Evolutionary conservation across 2,329 filamentous ascomycete species (phyloP), one percentile per base, ranked within the genome.

Genomic region (Penicillium glabrum): DNA sequence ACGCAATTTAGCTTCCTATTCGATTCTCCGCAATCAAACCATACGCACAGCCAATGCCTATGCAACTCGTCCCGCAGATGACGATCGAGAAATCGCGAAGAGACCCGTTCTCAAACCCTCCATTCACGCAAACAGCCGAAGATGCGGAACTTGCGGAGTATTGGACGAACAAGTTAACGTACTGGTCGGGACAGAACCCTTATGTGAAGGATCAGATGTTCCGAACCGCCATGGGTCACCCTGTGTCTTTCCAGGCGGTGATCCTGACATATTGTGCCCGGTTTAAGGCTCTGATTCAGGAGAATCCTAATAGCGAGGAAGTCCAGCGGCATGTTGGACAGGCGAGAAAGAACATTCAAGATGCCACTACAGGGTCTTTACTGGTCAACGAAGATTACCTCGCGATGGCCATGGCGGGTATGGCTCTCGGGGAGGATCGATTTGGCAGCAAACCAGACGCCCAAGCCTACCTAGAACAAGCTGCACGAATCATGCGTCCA

Each of bases 181-280:
- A 77, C 54, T 77, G 75, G 75, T 77, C 75, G 9, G 75, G 75
- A 1, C 71, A 74, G 53, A 77, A 77, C 52, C 53, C 60, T 26
- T 64, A 72, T 35, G 61, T 77, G 24, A 77, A 77, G 55, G 65
- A 71, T 11, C 63, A 65, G 10, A 68, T 74, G 8, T 76, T 75
- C 54, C 67, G 66, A 41, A 64, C 66, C 4, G 69, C 74, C 26
- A 71, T 73, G 64, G 59, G 57, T 23, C 65, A 75, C 57, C 69
- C 69, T 9, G 61, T 74, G 27, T 59, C 72, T 2, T 77, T 77
- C 55, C 71, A 75, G 52, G 65, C 72, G 11, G 63, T 71, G 24
- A 63, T 77, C 8, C 61, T 77, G 21, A 62, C 67, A 9, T 77
- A 77, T 43, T 71, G 69, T 59, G 70, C 75, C 23, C 72, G 75